These are phyloP conservation scores for Sungouiozyma intestinalis DNA, from an alignment of 805 yeast genomes.

Conservation along the genomic window DNA sequence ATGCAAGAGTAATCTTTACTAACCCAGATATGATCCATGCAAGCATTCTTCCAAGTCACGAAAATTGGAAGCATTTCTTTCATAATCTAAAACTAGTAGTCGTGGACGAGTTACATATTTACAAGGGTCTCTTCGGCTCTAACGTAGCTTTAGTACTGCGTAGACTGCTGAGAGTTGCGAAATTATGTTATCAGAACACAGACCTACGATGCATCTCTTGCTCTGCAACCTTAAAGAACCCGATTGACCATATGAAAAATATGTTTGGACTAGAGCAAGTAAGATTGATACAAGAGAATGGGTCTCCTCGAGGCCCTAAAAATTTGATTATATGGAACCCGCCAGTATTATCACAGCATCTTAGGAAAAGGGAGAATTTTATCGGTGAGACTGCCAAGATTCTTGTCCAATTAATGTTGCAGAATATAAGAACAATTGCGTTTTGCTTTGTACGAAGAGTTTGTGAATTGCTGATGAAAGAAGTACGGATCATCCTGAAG, in stretches of 20 bases:
- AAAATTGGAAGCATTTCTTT: slow-evolving; percentile 63
- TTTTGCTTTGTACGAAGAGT: slow-evolving; percentile 80
- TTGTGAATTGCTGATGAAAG: slow-evolving; percentile 82
- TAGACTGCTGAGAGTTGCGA: slow-evolving; percentile 52
- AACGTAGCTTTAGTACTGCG: slow-evolving; percentile 83
- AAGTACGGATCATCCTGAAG: slow-evolving; percentile 48
- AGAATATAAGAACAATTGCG: slow-evolving; percentile 70
- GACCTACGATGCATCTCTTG: slow-evolving; percentile 67
- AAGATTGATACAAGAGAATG: slow-evolving; percentile 61
- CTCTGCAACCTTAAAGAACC: slow-evolving; percentile 83
- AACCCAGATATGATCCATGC: slow-evolving; percentile 93
- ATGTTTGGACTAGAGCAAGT: slow-evolving; percentile 62
- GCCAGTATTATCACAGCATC: slow-evolving; percentile 49
- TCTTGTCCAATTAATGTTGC: slow-evolving; percentile 51
- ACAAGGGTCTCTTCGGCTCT: slow-evolving; percentile 85
- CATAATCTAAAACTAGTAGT: slow-evolving; percentile 58
- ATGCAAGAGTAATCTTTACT: slow-evolving; percentile 76
- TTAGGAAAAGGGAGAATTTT: slow-evolving; percentile 54
- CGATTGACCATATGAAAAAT: slow-evolving; percentile 57
- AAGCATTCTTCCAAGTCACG: slow-evolving; percentile 69
- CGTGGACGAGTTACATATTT: slow-evolving; percentile 78
- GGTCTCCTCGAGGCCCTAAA: slow-evolving; percentile 78
- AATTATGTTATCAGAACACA: slow-evolving; percentile 30
- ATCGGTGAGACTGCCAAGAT: slow-evolving; percentile 69
- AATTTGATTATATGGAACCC: slow-evolving; percentile 79